Evolutionary conservation across 441 rosid species (phyloP), one percentile per base, ranked within the genome.

Genomic region (Adansonia rubrostipa): DNA sequence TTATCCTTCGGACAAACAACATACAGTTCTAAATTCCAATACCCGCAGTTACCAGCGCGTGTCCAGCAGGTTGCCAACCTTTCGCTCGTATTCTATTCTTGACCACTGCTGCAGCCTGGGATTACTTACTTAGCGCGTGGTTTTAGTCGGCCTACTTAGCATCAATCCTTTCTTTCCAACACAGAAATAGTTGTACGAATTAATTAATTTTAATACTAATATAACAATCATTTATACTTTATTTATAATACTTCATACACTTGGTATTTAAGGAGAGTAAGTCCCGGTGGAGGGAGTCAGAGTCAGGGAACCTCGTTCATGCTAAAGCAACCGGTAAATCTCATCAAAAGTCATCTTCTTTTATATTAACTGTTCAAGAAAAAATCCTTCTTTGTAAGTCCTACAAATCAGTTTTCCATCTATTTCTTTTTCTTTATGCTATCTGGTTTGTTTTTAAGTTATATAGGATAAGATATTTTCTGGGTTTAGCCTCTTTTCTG

Each of bases 341-440:
- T 77, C 51, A 64, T 77, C 65, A 24, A 50, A 72, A 81, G 71
- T 69, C 47, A 36, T 73, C 44, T 33, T 68, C 66, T 79, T 79
- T 67, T 11, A 42, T 48, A 62, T 42, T 36, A 19, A 71, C 40
- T 48, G 14, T 54, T 45, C 48, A 66, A 48, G 22, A 45, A 0
- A 51, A 73, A 24, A 9, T 14, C 19, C n/a, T 33, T 33, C 19
- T 63, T 63, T 63, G 68, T 36, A 14, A 63, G 68, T 63, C 47
- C 20, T 17, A 6, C 13, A 58, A 20, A 20, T 58, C 63, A 17
- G 19, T 68, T 69, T 77, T n/a, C 20, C 14, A 40, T 44, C 22
- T 53, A 1, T 68, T 51, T 19, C 20, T 40, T 76, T 22, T 40
- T 71, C 6, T 14, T 66, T 36, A 15, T 65, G 58, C 53, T 62